Evolutionary conservation across 805 yeast genomes (phyloP), one percentile per base, ranked within the genome.

Genomic region (Cyberlindnera sargentensis): DNA sequence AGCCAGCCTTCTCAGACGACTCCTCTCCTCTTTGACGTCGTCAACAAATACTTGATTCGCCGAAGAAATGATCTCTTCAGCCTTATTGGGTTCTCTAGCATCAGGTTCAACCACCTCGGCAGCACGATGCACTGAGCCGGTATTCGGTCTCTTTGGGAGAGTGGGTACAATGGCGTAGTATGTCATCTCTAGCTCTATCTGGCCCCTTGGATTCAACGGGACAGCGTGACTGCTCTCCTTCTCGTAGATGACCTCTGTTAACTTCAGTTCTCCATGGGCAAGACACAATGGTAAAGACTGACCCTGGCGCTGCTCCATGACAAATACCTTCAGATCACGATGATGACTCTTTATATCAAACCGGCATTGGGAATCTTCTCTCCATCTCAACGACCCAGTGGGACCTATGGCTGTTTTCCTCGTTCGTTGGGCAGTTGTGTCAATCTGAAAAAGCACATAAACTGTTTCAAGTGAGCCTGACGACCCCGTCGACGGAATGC

Each of bases 41-140:
- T 53, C 59, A 37, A 49, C 49, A 34, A 52, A 56, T 3, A 56
- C 60, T 8, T 44, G 48, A 35, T 55, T 58, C 7, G 48, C 55
- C 1, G 60, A 56, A 5, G 55, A 47, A 0, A 55, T 43, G 20
- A 48, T 29, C 36, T 43, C 39, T 31, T 44, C 41, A 9, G 50
- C 47, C 4, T 31, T 38, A 23, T 43, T 27, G 5, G 30, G 8
- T 20, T 36, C 41, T 15, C 31, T 34, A 23, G 9, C 26, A 10
- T 15, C 34, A 2, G 26, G 10, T 33, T 28, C 29, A 25, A 29
- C 23, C 23, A 8, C 24, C 24, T 29, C 10, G 10, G 25, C 23
- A 11, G 26, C 27, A 6, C n/a, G 26, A 10, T 20, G n/a, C 29
- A n/a, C 11, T 10, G 40, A 34, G 5, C 23, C 5, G 7, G 6